These are phyloP conservation scores for Salvia miltiorrhiza DNA, from an alignment of 257 asterid species.

Conservation along the genomic window DNA sequence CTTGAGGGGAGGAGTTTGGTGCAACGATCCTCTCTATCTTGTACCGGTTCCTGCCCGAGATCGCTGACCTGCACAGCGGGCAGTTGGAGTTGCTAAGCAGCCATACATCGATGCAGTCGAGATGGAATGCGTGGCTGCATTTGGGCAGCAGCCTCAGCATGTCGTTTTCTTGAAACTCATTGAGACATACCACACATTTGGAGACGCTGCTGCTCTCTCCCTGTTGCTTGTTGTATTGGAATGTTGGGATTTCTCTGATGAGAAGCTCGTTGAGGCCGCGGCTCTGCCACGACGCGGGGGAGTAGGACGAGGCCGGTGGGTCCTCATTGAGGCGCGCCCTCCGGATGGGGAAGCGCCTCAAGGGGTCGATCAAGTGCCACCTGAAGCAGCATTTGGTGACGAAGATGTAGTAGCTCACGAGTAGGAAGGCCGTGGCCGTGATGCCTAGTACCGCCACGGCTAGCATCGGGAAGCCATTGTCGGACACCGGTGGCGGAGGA, in stretches of 20 bases:
- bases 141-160: slow-evolving; percentile 63
- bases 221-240: slow-evolving; percentile 36
- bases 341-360: slow-evolving; percentile 45
- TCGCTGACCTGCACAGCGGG: slow-evolving; percentile 72
- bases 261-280: slow-evolving; percentile 67
- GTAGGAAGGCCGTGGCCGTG: slow-evolving; percentile 53
- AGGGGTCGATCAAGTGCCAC: slow-evolving; percentile 63
- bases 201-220: slow-evolving; percentile 30
- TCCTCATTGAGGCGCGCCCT: slow-evolving; percentile 27
- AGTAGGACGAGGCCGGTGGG: slow-evolving; percentile 39
- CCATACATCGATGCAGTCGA: slow-evolving; percentile 86
- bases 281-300: slow-evolving; percentile 49
- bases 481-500: slow-evolving; percentile 35
- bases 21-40: slow-evolving; percentile 40
- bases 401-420: slow-evolving; percentile 66
- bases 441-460: slow-evolving; percentile 67
- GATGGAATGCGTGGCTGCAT: slow-evolving; percentile 73
- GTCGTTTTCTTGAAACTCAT: slow-evolving; percentile 62
- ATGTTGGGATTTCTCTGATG: slow-evolving; percentile 67
- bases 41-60: slow-evolving; percentile 46
- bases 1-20: slow-evolving; percentile 79
- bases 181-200: slow-evolving; percentile 71
- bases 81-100: slow-evolving; percentile 64
- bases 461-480: slow-evolving; percentile 64
- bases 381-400: slow-evolving; percentile 68